Evolutionary conservation across 2,329 filamentous ascomycete species (phyloP), one percentile per base, ranked within the genome.

Genomic region (Onygenales sp.): DNA sequence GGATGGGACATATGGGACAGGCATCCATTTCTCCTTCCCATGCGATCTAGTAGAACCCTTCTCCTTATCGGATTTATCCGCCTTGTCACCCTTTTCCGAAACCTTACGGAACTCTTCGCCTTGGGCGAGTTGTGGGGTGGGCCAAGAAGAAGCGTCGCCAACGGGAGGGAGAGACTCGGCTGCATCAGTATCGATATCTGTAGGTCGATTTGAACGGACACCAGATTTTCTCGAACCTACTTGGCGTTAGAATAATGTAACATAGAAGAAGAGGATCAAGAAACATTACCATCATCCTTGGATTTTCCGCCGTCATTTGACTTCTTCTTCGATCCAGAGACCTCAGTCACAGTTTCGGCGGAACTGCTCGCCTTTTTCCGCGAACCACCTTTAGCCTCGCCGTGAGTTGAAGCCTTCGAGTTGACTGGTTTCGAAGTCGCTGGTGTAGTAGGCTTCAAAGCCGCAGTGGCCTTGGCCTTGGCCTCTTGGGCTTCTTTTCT

Each of bases 11-110:
- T 91, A 92, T 36, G 85, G 82, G 54, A 96, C 81, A 1, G 84
- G 80, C 55, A 88, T 84, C 92, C 93, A 97, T 64, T 90, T 88
- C 63, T 87, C 83, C 75, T 94, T 94, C 54, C 80, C 76, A 57
- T 81, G 75, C 11, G 75, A 69, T 60, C 78, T 84, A 69, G 60
- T 68, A 62, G 65, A 77, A 62, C 52, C 82, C 59, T 87, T 85
- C 47, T 84, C 81, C 57, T 88, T 85, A 45, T 82, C 78, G 31
- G 46, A 13, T 32, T 49, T 53, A 10, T 78, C 77, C 21, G 81
- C 75, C 35, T 75, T 70, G 51, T 71, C 72, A 6, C 75, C 73
- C 69, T 89, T 89, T 53, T 84, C 78, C 51, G 82, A 76, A 1
- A 77, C 72, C 69, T 89, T 90, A 64, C 85, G 84, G 71, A 87